A percentile compares a stretch with the other conserved stretches of the same genome.
Conservation (phyloP, 2,329 filamentous ascomycete genomes). For the Diaporthe capsici region DNA sequence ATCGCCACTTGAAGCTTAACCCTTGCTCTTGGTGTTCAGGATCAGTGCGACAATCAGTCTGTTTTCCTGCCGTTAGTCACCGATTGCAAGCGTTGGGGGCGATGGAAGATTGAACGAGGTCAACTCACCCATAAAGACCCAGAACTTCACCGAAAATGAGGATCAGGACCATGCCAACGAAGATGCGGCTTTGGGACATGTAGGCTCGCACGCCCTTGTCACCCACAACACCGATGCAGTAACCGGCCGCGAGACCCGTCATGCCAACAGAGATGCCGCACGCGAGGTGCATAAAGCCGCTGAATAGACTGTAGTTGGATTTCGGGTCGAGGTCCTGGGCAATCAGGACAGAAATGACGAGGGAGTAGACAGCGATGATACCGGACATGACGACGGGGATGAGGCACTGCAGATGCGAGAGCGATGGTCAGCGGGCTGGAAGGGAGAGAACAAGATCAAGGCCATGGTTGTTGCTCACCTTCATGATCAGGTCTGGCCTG, state of each 20-base stretch:
- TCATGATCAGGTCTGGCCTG: slow-evolving; percentile 91
- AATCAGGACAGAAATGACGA: slow-evolving; percentile 97
- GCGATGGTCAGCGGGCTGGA: slow-evolving; percentile 10
- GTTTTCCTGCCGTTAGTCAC: slow-evolving; percentile 40
- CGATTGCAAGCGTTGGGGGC: neutral
- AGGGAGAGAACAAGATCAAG: neutral
- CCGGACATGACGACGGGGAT: slow-evolving; percentile 98
- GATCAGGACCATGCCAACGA: slow-evolving; percentile 98
- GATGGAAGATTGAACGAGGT: neutral
- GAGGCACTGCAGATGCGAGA: slow-evolving; percentile 69
- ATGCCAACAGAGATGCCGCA: slow-evolving; percentile 93
- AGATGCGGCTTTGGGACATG: slow-evolving; percentile 96
- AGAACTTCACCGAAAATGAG: slow-evolving; percentile 98
- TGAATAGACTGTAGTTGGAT: slow-evolving; percentile 85
- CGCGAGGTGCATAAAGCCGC: slow-evolving; percentile 93
- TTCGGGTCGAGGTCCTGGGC: slow-evolving; percentile 86
- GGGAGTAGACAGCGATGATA: slow-evolving; percentile 97
- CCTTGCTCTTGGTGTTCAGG: slow-evolving; percentile 87
- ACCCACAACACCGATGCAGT: slow-evolving; percentile 95
- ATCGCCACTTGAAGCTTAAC: slow-evolving; percentile 51
- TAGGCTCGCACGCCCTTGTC: slow-evolving; percentile 94
- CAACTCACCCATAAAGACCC: slow-evolving; percentile 90
- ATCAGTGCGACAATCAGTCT: slow-evolving; percentile 95
- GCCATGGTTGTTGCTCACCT: slow-evolving; percentile 65
- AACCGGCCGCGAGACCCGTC: slow-evolving; percentile 93